Evolutionary conservation across 2,329 filamentous ascomycete species (phyloP).

Genomic region (Microdochium trichocladiopsis): DNA sequence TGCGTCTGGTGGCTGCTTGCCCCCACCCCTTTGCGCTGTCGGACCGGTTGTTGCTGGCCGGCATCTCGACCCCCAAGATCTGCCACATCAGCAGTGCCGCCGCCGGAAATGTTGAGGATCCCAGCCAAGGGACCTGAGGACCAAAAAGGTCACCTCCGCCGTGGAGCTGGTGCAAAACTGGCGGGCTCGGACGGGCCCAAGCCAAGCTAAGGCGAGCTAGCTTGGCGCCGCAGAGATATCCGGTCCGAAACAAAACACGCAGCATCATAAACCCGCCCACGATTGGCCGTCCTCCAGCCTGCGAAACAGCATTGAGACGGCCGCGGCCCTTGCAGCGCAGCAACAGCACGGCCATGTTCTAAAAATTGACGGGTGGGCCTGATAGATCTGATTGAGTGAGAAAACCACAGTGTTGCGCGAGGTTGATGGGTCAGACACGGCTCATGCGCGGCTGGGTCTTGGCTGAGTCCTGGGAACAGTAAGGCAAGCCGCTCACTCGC

Average conservation of each 20-base stretch:
- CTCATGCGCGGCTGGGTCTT: too few species aligned
- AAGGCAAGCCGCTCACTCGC: too few species aligned
- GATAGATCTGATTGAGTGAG: neutral
- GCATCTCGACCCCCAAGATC: neutral
- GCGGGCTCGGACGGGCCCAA: too few species aligned
- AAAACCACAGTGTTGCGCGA: too few species aligned
- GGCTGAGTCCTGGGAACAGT: too few species aligned
- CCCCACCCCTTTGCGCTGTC: neutral
- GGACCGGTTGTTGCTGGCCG: neutral
- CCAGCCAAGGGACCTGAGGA: neutral
- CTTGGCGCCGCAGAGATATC: neutral
- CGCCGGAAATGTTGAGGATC: neutral
- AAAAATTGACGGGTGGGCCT: neutral
- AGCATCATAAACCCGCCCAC: neutral
- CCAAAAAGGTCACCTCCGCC: too few species aligned
- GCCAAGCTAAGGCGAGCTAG: too few species aligned
- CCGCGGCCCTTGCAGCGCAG: neutral
- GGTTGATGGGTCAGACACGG: too few species aligned
- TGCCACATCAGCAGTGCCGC: neutral
- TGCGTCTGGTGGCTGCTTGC: too few species aligned
- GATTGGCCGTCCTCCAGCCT: neutral
- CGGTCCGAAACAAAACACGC: neutral
- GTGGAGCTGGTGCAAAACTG: too few species aligned
- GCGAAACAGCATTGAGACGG: neutral
- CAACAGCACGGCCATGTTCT: neutral